A percentile compares a stretch with the other conserved stretches of the same genome.
These are phyloP conservation scores for Akanthomyces muscarius DNA, from an alignment of 2,329 filamentous ascomycete genomes.

Conservation along the genomic window DNA sequence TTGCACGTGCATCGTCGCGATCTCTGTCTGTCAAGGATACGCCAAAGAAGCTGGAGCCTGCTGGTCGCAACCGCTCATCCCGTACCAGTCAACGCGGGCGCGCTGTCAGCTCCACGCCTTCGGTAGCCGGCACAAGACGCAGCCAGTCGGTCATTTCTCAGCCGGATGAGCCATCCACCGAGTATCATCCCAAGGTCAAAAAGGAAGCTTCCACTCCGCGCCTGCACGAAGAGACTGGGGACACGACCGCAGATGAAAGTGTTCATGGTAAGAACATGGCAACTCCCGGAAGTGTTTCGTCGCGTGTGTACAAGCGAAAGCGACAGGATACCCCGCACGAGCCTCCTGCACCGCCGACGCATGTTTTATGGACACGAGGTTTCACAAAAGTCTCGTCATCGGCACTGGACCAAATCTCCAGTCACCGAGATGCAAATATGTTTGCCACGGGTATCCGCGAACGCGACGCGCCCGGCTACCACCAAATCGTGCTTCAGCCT, in stretches of 20 bases:
- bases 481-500: slow-evolving; percentile 66
- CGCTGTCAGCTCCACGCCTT: slow-evolving; percentile 34
- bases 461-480: slow-evolving; percentile 71
- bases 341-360: slow-evolving; percentile 53
- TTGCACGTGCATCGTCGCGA: slow-evolving; percentile 32
- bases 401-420: slow-evolving; percentile 71
- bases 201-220: slow-evolving; percentile 55
- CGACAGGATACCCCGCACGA: slow-evolving; percentile 48
- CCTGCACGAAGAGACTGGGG: slow-evolving; percentile 50
- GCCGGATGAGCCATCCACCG: slow-evolving; percentile 45
- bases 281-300: slow-evolving; percentile 36
- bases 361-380: slow-evolving; percentile 72
- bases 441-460: slow-evolving; percentile 74
- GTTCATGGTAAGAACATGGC: slow-evolving; percentile 36
- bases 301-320: slow-evolving; percentile 51
- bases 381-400: slow-evolving; percentile 70
- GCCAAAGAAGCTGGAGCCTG: slow-evolving; percentile 20
- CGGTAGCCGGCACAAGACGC: slow-evolving; percentile 32
- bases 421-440: slow-evolving; percentile 74
- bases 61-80: slow-evolving; percentile 32
- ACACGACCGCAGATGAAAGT: slow-evolving; percentile 54
- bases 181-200: slow-evolving; percentile 47
- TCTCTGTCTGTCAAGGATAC: slow-evolving; percentile 19
- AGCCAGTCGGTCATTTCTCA: slow-evolving; percentile 46
- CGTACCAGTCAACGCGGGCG: slow-evolving; percentile 34